phyloP scores from a whole-genome alignment of 2,329 filamentous ascomycete genomes.

The Monilinia polystroma region DNA sequence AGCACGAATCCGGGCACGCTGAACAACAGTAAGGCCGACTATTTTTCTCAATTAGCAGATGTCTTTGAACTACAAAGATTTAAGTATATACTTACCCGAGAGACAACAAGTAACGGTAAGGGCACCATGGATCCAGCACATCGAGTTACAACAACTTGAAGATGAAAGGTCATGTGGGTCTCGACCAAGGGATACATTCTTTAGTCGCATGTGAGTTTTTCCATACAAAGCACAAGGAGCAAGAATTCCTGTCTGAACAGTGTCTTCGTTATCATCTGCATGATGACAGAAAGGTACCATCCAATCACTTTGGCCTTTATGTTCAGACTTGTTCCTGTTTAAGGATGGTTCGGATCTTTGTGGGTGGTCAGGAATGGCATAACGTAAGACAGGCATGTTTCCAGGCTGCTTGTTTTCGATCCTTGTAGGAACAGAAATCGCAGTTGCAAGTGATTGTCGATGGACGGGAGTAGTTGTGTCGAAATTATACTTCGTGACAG shows the following conservation, averaged over 20 bases:
- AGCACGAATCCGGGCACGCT: slow-evolving; percentile 42
- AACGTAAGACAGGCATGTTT: slow-evolving; percentile 1
- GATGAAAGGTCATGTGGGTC: slow-evolving; percentile 43
- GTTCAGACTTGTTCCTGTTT: slow-evolving; percentile 18
- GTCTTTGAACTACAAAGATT: too few relatives aligned
- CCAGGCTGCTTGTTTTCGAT: slow-evolving; percentile 9
- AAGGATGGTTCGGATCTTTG: slow-evolving; percentile 8
- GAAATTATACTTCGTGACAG: slow-evolving; percentile 15
- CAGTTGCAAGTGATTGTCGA: slow-evolving; percentile 18
- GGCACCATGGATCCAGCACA: slow-evolving; percentile 42
- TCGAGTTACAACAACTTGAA: slow-evolving; percentile 42
- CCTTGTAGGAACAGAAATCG: not conserved
- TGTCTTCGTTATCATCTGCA: slow-evolving; percentile 37
- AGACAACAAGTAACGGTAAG: slow-evolving; percentile 21
- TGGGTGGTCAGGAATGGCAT: slow-evolving; percentile 14
- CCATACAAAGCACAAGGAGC: slow-evolving; percentile 47
- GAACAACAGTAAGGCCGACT: slow-evolving; percentile 21
- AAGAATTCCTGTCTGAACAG: slow-evolving; percentile 32
- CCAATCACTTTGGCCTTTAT: slow-evolving; percentile 31
- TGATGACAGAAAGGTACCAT: slow-evolving; percentile 44
- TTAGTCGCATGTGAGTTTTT: slow-evolving; percentile 46
- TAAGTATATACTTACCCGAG: not conserved
- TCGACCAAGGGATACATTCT: slow-evolving; percentile 41
- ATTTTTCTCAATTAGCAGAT: not conserved
- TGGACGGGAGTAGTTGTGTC: slow-evolving; percentile 17